These are phyloP conservation scores for Diaporthe sp. DNA, from an alignment of 2,329 filamentous ascomycete species.

Conservation along the genomic window DNA sequence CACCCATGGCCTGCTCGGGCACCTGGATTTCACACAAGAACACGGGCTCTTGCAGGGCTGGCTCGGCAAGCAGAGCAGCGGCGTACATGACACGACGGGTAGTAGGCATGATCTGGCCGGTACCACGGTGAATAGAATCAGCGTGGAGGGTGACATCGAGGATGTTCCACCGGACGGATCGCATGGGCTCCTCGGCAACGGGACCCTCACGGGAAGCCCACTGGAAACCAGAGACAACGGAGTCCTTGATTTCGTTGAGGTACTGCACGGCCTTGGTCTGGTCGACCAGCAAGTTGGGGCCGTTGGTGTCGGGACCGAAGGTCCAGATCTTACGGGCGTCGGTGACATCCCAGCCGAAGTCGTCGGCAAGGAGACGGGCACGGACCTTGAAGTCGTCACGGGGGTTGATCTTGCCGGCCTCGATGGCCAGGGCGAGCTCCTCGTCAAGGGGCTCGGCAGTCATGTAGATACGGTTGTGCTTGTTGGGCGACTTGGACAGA, in stretches of 20 bases:
- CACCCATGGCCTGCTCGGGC: slow-evolving; percentile 98
- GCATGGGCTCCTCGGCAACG: slow-evolving; percentile 98
- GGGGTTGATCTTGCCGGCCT: slow-evolving; percentile 89
- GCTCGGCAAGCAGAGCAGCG: slow-evolving; percentile 89
- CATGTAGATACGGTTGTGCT: slow-evolving; percentile 99
- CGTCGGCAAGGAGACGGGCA: slow-evolving; percentile 95
- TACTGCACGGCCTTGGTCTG: slow-evolving; percentile 99
- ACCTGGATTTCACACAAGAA: slow-evolving; percentile 99
- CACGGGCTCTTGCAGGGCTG: slow-evolving; percentile 94
- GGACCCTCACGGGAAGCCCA: slow-evolving; percentile 99
- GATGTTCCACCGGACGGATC: slow-evolving; percentile 97
- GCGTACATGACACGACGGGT: slow-evolving; percentile 98
- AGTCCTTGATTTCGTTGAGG: slow-evolving; percentile 99
- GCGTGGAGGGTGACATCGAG: slow-evolving; percentile 99
- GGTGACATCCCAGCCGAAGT: slow-evolving; percentile 99
- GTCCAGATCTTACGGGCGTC: slow-evolving; percentile 99
- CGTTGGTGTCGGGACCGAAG: slow-evolving; percentile 97
- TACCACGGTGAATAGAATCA: slow-evolving; percentile 99
- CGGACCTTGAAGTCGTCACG: slow-evolving; percentile 99
- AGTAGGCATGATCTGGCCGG: slow-evolving; percentile 98
- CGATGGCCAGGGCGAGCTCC: slow-evolving; percentile 92
- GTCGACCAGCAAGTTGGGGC: slow-evolving; percentile 98
- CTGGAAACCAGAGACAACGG: slow-evolving; percentile 99
- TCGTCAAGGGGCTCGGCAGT: slow-evolving; percentile 90
- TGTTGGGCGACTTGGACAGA: slow-evolving; percentile 99